Evolutionary conservation across 176 grass and related monocot genomes (phyloP).

Genomic region (Carex cristatella): DNA sequence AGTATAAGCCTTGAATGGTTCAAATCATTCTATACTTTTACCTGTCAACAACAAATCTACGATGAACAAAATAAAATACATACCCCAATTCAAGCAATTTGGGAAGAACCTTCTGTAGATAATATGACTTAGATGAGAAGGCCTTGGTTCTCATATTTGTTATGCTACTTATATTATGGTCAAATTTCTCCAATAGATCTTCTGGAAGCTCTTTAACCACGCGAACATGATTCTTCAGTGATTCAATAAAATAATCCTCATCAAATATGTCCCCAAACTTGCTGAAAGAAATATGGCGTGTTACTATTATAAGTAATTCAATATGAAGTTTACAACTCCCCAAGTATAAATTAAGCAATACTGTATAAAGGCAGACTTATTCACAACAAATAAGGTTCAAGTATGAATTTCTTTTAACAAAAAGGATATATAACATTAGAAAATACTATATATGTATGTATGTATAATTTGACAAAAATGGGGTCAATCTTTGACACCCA

Average conservation of each 20-base stretch:
- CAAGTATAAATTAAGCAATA: background rate
- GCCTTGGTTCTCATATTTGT: constrained; percentile 97
- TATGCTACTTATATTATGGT: constrained; percentile 76
- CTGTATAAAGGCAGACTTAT: no score
- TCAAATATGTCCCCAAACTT: constrained; percentile 94
- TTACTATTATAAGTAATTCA: background rate
- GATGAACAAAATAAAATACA: constrained; percentile 9
- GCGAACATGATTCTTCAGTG: constrained; percentile 59
- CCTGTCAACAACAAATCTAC: background rate
- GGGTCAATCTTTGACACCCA: no score
- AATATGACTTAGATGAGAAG: constrained; percentile 57
- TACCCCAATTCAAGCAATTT: constrained; percentile 83
- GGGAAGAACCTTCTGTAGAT: constrained; percentile 74
- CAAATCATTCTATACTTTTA: background rate
- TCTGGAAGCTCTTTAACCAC: constrained; percentile 66
- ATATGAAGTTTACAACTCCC: background rate
- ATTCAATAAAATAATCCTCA: constrained; percentile 70
- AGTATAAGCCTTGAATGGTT: background rate
- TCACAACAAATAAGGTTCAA: no score
- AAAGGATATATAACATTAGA: no score
- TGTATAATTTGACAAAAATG: no score
- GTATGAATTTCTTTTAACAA: no score
- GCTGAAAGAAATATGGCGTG: constrained; percentile 31
- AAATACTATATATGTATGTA: no score
- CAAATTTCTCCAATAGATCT: constrained; percentile 51